Base-by-base conservation (phyloP, 176 grass and related monocot species). In the Avena atlantica region DNA sequence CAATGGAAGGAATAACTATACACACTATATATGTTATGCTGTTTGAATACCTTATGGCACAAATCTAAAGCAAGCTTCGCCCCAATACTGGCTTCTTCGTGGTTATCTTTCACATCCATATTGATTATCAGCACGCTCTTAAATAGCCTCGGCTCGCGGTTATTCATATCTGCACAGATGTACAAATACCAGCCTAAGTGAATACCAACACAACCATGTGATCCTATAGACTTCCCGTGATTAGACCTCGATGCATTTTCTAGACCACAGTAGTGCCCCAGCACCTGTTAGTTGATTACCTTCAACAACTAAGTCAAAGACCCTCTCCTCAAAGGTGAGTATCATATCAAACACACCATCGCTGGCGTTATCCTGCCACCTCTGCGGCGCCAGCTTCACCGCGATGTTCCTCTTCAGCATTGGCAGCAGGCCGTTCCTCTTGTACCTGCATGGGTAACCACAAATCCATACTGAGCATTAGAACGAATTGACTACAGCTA, bases 101-200 rank as follows among this genome's bases (percentile, higher is more conserved):
- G 97, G 78, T 96, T 99, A 96, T 99, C 97, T 69, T 99, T 99
- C 55, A 99, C 97, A 78, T 99, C 97, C 93, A 99, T 90, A 74
- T 99, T 96, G 76, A 99, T 93, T 94, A 96, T 86, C 48, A 85
- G 79, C 17, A 94, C 94, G 8, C 77, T 84, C 89, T 83, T 94
- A 83, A 96, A 92, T 82, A 99, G 57, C 81, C 57, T 91, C 2
- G 89, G 89, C 20, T 99, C 90, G 0, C 97, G 91, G 61, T 93
- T 96, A 89, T 90, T 94, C 87, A 99, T 90, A 96, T 99, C 97
- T 99, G 89, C 72, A 85, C 21, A 70, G 40, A 42, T 17, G 65
- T 74, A 56, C 11, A 77, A 63, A 89, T 65, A 6, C 6, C 17
- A 4, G 10, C 50, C 7, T 27, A 15, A 60, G 40, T 51, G 40